Conservation (phyloP, 805 yeast species). For the Cyberlindnera xishuangbannaensis region DNA sequence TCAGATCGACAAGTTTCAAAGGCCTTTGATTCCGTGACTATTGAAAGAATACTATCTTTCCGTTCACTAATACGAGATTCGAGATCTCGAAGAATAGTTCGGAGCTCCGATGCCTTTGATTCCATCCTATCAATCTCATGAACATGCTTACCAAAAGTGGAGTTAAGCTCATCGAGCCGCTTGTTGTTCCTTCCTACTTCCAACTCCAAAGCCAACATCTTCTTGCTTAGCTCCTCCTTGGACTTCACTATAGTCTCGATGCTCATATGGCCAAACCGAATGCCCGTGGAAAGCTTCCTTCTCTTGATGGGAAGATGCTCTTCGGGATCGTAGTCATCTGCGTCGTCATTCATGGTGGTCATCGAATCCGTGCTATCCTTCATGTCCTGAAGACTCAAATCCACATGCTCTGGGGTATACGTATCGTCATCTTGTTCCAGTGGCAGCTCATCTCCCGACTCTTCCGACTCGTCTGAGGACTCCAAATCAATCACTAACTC, state of each 20-base stretch:
- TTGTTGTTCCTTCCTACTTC: not conserved
- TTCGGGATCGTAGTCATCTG: constrained; percentile 5
- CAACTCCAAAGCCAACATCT: constrained; percentile 1
- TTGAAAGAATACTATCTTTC: not conserved
- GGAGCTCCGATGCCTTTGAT: not conserved
- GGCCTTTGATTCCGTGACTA: not conserved
- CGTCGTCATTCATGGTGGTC: constrained; percentile 1
- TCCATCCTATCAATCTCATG: constrained; percentile 1
- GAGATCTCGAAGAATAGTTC: not conserved
- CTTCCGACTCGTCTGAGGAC: constrained; percentile 19
- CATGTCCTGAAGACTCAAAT: no score
- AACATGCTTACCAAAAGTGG: not conserved
- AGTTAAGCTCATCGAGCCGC: not conserved
- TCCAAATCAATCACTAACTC: constrained; percentile 22
- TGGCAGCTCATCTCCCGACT: constrained; percentile 6
- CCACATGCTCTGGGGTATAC: no score
- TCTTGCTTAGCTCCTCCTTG: not conserved
- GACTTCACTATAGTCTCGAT: constrained; percentile 3
- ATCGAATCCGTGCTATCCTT: no score
- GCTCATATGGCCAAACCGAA: not conserved
- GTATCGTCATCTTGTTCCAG: constrained; percentile 1
- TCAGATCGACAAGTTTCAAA: not conserved
- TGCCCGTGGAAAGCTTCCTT: constrained; percentile 7
- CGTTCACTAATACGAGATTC: constrained; percentile 2
- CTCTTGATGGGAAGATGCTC: constrained; percentile 2